These are phyloP conservation scores for Lipomyces spencermartinsiae DNA, from an alignment of 805 yeast species.

Conservation along the genomic window DNA sequence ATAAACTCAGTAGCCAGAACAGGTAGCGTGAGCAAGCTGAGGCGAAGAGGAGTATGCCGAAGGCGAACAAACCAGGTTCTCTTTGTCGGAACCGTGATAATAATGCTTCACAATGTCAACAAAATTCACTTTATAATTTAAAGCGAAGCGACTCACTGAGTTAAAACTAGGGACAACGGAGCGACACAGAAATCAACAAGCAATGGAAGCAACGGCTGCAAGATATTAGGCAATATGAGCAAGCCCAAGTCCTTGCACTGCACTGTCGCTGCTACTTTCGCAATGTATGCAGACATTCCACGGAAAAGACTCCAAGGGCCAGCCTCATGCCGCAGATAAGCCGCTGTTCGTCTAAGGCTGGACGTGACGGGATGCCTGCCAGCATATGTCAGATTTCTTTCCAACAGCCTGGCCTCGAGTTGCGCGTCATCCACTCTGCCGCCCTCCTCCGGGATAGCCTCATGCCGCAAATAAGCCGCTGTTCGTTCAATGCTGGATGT, in stretches of 20 bases:
- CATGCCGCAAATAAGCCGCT: neutral
- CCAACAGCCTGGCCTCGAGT: constrained; percentile 2
- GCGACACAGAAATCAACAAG: constrained; percentile 9
- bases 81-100: constrained; percentile 15
- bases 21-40: constrained; percentile 13
- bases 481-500: constrained; percentile 1
- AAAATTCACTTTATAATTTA: neutral
- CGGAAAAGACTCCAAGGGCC: constrained; percentile 14
- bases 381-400: neutral
- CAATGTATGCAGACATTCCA: constrained; percentile 10
- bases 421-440: constrained; percentile 3
- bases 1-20: constrained; percentile 9
- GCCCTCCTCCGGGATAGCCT: constrained; percentile 1
- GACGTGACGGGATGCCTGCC: constrained; percentile 10
- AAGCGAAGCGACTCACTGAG: constrained; percentile 10
- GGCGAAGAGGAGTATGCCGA: constrained; percentile 1
- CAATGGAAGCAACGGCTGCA: neutral
- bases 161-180: constrained; percentile 17
- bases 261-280: neutral
- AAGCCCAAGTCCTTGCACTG: neutral
- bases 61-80: constrained; percentile 9
- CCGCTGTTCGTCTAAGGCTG: constrained; percentile 12
- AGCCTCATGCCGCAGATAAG: constrained; percentile 10
- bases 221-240: neutral
- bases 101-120: neutral